Evolutionary conservation across 208 protist species (phyloP).

Genomic region (Trypanosoma grayi): DNA sequence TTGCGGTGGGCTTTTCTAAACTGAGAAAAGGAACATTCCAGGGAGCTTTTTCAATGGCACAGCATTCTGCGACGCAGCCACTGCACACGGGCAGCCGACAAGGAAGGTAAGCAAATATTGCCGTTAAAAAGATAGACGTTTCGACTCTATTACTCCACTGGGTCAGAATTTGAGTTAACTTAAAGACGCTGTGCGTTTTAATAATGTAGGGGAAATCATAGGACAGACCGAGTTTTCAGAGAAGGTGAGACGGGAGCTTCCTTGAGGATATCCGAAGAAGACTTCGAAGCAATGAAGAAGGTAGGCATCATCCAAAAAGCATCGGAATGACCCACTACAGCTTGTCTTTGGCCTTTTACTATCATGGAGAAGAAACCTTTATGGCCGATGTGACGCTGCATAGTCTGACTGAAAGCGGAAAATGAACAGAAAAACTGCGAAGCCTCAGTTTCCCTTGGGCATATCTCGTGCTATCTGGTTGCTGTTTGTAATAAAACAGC

Average conservation of each 20-base stretch:
- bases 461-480: not conserved
- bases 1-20: not conserved
- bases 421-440: conserved; percentile 11
- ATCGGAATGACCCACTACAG: not conserved
- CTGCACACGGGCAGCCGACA: not conserved
- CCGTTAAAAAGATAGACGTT: conserved; percentile 3
- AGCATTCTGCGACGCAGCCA: not conserved
- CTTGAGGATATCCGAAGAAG: not conserved
- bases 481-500: conserved; percentile 3
- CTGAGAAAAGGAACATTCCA: not conserved
- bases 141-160: not conserved
- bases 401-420: conserved; percentile 4
- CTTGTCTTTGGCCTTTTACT: not conserved
- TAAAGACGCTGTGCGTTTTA: not conserved
- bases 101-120: not conserved
- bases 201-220: not conserved
- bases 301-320: not conserved
- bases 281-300: not conserved
- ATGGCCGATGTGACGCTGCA: not conserved
- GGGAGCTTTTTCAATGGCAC: conserved; percentile 3
- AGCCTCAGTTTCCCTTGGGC: not conserved
- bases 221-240: too few relatives aligned
- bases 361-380: conserved; percentile 1
- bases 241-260: not conserved
- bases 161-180: not conserved